Evolutionary conservation across 495 filamentous ascomycete genomes (phyloP), one percentile per base, ranked within the genome.

Genomic region (Paragyromitra xinjiangensis): DNA sequence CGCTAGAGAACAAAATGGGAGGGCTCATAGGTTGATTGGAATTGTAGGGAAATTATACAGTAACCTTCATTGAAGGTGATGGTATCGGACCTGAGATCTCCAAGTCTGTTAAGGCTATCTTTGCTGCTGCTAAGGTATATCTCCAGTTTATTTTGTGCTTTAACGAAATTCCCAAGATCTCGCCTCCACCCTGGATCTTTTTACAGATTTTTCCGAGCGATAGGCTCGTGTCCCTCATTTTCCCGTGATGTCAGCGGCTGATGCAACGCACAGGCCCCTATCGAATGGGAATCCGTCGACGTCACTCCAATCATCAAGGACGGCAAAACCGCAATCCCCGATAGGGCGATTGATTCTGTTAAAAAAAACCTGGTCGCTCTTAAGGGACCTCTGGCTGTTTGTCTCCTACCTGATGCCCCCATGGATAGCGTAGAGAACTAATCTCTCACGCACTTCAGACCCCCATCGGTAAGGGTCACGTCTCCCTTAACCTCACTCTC

Each of bases 11-110:
- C 39, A 44, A 44, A 34, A 48, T 37, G 29, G 62, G 70, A 45
- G 50, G 53, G 44, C 68, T 75, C 61, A 50, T 56, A 24, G 56
- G 77, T 65, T 80, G 77, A 79, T 64, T 44, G 19, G 24, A 53
- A 26, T 74, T 76, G 29, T 6, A 98, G 95, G 95, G 95, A 82
- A 93, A 93, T 84, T 99, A 92, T 88, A 93, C 91, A 55, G 95
- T 98, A 81, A 95, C 93, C 81, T 88, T 99, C 84, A 99, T 99
- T 79, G 95, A 99, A 87, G 95, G 95, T 86, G 95, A 98, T 82
- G 95, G 95, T 84, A 99, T 99, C 83, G 95, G 95, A 73, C 95
- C 95, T 69, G 94, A 99, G 86, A 98, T 99, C 82, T 91, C 95
- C 77, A 93, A 96, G 85, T 94, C 94, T 37, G 93, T 99, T 75